phyloP scores from a whole-genome alignment of 2,329 filamentous ascomycete species.

The Xenosphaeropsis pyriputrescens region DNA sequence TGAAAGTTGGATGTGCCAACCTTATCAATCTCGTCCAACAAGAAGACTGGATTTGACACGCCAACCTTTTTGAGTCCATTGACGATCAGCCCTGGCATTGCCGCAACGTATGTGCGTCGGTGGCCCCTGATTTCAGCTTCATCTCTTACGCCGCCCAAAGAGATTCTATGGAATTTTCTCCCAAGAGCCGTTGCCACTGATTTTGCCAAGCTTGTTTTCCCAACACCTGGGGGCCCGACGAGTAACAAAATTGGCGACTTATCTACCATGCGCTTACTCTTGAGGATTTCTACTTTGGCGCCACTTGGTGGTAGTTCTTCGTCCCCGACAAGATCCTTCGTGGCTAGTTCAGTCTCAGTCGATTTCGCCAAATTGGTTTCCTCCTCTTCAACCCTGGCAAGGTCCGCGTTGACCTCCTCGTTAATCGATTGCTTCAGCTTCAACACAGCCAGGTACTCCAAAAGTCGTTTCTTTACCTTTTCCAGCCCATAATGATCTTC shows the following conservation, averaged over 20 bases:
- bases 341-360: constrained; percentile 11
- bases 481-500: constrained; percentile 94
- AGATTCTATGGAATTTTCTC: constrained; percentile 93
- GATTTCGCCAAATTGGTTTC: constrained; percentile 22
- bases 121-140: constrained; percentile 96
- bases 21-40: constrained; percentile 98
- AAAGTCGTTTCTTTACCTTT: constrained; percentile 88
- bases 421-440: constrained; percentile 89
- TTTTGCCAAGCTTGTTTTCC: constrained; percentile 89
- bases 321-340: constrained; percentile 20
- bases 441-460: constrained; percentile 94
- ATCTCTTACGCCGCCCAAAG: constrained; percentile 85
- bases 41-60: constrained; percentile 85
- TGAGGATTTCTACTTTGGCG: constrained; percentile 60
- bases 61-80: constrained; percentile 91
- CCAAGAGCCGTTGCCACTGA: constrained; percentile 86
- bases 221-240: constrained; percentile 84
- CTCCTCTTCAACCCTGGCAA: constrained; percentile 50
- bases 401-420: constrained; percentile 65
- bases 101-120: constrained; percentile 88
- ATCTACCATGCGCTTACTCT: constrained; percentile 75
- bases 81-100: constrained; percentile 95
- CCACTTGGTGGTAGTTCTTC: constrained; percentile 22
- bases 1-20: constrained; percentile 83
- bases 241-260: constrained; percentile 92